phyloP scores from a whole-genome alignment of 2,329 filamentous ascomycete genomes.

The Venturia asperata region DNA sequence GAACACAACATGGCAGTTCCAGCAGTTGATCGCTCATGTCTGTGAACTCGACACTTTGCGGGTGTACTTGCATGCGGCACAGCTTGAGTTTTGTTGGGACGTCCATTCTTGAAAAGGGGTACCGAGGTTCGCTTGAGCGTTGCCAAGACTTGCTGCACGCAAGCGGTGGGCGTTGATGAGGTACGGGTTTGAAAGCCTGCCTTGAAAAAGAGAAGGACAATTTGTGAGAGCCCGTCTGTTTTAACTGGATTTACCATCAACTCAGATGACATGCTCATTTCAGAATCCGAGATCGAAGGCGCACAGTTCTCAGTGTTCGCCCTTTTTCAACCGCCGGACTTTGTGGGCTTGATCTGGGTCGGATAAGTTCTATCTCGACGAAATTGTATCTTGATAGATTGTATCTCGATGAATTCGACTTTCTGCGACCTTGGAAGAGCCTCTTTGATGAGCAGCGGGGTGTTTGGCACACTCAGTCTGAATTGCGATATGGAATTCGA shows the following conservation, averaged over 20 bases:
- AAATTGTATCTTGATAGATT: no score
- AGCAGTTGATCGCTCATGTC: neutral
- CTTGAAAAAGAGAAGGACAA: neutral
- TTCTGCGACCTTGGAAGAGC: neutral
- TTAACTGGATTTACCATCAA: no score
- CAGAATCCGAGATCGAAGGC: no score
- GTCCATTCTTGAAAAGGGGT: neutral
- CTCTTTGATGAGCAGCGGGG: neutral
- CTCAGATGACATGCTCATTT: no score
- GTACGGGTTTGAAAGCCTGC: neutral
- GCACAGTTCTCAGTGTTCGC: no score
- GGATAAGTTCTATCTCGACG: no score
- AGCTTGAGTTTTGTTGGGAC: neutral
- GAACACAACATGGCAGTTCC: neutral
- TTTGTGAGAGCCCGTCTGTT: neutral
- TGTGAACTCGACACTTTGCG: neutral
- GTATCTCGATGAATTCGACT: no score
- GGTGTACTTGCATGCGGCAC: no score
- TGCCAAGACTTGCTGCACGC: neutral
- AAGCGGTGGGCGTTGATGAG: neutral
- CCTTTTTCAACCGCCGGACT: no score
- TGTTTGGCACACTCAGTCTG: neutral
- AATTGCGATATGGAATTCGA: neutral
- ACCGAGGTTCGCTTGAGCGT: neutral
- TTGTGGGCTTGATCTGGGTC: no score